A percentile compares a stretch with the other conserved stretches of the same genome.
Evolutionary conservation across 495 filamentous ascomycete genomes (phyloP).

Genomic region (Tuber microsphaerosporum): DNA sequence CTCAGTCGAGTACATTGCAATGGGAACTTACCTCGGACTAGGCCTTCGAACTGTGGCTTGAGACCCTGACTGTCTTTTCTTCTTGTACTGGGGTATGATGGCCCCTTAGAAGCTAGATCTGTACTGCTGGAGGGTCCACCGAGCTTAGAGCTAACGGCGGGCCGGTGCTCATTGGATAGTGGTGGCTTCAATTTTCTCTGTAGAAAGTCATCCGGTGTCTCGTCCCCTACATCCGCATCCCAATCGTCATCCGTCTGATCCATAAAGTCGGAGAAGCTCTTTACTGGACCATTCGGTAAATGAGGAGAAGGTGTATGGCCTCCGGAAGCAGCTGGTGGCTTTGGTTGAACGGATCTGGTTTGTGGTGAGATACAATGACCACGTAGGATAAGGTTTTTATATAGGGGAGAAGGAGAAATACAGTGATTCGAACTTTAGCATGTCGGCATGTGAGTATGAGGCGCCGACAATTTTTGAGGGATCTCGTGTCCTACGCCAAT

Average conservation of each 20-base stretch:
- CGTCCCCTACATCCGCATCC: conserved; percentile 55
- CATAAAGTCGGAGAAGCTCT: conserved; percentile 66
- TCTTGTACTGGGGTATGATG: conserved; percentile 77
- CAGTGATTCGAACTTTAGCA: conserved; percentile 76
- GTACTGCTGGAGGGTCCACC: conserved; percentile 22
- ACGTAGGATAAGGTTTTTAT: conserved; percentile 38
- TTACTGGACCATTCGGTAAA: conserved; percentile 28
- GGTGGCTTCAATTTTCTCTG: conserved; percentile 34
- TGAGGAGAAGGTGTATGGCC: conserved; percentile 27
- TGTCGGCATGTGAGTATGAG: conserved; percentile 91
- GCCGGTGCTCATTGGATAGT: conserved; percentile 40
- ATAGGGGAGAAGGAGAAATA: conserved; percentile 40
- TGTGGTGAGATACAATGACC: conserved; percentile 46
- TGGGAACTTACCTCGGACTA: conserved; percentile 58
- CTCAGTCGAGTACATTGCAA: neutral
- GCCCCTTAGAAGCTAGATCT: conserved; percentile 44
- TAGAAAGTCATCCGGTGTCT: conserved; percentile 43
- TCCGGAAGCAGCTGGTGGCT: conserved; percentile 49
- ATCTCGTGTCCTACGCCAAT: conserved; percentile 51
- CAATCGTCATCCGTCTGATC: conserved; percentile 69
- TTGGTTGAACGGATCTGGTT: conserved; percentile 51
- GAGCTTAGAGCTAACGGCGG: conserved; percentile 32
- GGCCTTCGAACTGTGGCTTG: conserved; percentile 94
- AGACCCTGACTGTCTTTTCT: conserved; percentile 89
- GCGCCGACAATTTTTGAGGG: conserved; percentile 80